phyloP scores from a whole-genome alignment of 208 protist genomes.

The Leishmania mexicana region DNA sequence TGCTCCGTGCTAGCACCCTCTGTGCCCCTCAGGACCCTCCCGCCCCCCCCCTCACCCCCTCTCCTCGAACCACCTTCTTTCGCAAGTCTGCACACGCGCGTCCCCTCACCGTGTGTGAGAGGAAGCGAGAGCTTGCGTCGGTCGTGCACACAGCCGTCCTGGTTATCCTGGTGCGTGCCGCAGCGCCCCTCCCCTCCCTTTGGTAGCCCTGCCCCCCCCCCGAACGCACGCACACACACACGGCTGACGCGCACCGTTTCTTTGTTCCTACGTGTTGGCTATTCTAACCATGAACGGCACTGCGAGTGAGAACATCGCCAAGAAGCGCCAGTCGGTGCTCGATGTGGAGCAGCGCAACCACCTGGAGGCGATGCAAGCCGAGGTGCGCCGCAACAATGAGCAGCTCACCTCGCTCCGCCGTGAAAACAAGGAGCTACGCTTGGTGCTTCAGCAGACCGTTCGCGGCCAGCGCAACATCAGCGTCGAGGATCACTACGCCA shows the following conservation, averaged over 20 bases:
- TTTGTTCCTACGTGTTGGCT: background rate
- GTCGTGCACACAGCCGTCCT: background rate
- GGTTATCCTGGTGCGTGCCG: background rate
- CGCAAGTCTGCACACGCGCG: background rate
- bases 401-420: conserved; percentile 76
- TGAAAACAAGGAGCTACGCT: conserved; percentile 89
- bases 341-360: conserved; percentile 90
- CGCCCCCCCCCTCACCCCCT: no score
- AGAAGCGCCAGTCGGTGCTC: conserved; percentile 74
- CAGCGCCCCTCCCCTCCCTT: background rate
- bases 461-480: conserved; percentile 62
- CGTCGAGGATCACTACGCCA: conserved; percentile 76
- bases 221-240: background rate
- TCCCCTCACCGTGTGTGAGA: background rate
- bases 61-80: background rate
- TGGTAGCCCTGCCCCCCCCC: background rate
- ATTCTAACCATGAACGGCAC: background rate
- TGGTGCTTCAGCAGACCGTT: conserved; percentile 50
- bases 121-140: background rate
- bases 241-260: background rate
- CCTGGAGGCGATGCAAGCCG: conserved; percentile 78
- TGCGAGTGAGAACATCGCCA: conserved; percentile 8
- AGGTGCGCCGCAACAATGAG: conserved; percentile 89
- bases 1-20: background rate
- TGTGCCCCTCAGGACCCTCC: background rate